Evolutionary conservation across 164 flowering plant species (phyloP).

Genomic region (Magnolia officinalis): DNA sequence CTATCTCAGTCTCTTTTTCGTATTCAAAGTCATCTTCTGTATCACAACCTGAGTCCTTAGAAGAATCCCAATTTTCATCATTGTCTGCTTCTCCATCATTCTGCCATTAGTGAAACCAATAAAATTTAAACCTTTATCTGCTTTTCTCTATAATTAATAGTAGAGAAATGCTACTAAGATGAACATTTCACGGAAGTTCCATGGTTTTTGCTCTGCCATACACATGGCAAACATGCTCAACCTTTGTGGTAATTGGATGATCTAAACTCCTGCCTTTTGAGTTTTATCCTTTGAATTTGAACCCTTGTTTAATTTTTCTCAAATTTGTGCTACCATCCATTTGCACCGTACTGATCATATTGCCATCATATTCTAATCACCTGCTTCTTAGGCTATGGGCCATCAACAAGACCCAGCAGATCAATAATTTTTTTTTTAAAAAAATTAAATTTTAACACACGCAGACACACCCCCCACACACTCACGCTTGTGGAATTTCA

Average conservation of each 20-base stretch:
- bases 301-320: too few species aligned
- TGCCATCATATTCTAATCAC: too few species aligned
- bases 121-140: not conserved
- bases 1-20: constrained; percentile 41
- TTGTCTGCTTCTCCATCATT: constrained; percentile 41
- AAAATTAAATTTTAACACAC: too few species aligned
- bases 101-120: constrained; percentile 27
- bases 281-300: not conserved
- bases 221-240: not conserved
- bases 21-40: constrained; percentile 55
- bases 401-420: too few species aligned
- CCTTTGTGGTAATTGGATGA: not conserved
- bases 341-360: too few species aligned
- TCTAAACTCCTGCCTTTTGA: not conserved
- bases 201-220: not conserved
- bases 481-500: too few species aligned
- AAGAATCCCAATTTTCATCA: constrained; percentile 70
- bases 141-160: not conserved
- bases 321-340: too few species aligned
- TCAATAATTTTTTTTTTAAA: too few species aligned
- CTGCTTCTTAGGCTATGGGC: too few species aligned
- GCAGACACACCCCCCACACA: too few species aligned
- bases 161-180: not conserved
- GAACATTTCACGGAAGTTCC: not conserved
- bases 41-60: constrained; percentile 48